These are phyloP conservation scores for Phaeosphaeriaceae sp. DNA, from an alignment of 2,329 filamentous ascomycete species.

Conservation along the genomic window DNA sequence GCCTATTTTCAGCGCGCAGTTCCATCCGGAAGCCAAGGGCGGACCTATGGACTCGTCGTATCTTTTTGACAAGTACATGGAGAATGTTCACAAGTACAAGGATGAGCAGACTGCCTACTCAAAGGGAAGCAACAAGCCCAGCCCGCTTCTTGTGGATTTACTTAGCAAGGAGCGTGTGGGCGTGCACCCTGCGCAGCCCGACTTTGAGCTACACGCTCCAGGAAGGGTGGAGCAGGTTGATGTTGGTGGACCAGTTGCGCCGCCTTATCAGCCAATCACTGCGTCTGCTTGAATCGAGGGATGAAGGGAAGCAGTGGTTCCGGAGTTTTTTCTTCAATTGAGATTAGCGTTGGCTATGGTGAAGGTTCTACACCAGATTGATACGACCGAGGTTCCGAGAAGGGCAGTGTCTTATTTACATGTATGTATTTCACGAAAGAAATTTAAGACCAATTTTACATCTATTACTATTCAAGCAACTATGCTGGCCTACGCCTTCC, in stretches of 20 bases:
- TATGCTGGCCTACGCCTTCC: conserved; percentile 32
- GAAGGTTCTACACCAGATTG: background rate
- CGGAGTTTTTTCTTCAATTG: background rate
- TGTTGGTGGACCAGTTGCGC: conserved; percentile 36
- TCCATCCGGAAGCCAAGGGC: conserved; percentile 98
- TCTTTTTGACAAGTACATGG: conserved; percentile 94
- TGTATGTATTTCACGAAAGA: background rate
- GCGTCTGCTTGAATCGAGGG: conserved; percentile 38
- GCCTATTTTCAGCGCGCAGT: conserved; percentile 97
- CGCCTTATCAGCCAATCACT: conserved; percentile 43
- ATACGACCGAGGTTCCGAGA: background rate
- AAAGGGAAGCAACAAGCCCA: conserved; percentile 84
- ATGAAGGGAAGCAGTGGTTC: background rate
- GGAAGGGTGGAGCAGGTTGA: conserved; percentile 37
- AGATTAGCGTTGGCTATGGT: background rate
- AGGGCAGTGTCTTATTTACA: background rate
- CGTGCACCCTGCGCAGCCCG: conserved; percentile 60
- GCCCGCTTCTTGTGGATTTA: conserved; percentile 86
- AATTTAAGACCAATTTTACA: background rate
- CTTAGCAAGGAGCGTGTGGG: conserved; percentile 94
- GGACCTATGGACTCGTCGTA: conserved; percentile 95
- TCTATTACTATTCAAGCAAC: no score
- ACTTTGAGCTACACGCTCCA: conserved; percentile 40
- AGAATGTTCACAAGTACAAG: conserved; percentile 91
- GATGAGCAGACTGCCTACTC: conserved; percentile 74